Base-by-base conservation (phyloP, 148 eudicot species). In the Vaccinium myrtillus region DNA sequence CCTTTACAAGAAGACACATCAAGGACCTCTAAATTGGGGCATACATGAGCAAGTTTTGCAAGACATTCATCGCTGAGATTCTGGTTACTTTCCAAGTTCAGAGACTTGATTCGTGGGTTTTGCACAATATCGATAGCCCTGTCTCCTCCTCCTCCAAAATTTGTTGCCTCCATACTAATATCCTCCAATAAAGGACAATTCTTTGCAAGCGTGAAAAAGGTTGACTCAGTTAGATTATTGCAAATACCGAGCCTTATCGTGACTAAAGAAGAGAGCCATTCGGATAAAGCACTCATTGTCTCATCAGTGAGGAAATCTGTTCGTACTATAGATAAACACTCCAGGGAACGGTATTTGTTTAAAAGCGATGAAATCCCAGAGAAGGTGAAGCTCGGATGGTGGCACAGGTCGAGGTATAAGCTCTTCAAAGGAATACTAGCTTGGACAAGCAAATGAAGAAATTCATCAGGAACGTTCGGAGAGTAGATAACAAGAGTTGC, bases 21-120 rank as follows among this genome's bases (percentile, higher is more conserved):
- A 65, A 94, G 87, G 19, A 82, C n/a, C 82, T 93, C 93, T 49
- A 94, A 74, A 82, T 85, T 88, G 11, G 94, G 95, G 87, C 98
- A 92, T 56, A 86, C 84, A 5, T 77, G 16, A 39, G 92, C 90
- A 87, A 94, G 80, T 30, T 78, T 85, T 58, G 85, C 88, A 19
- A 92, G 90, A 83, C 89, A 90, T 63, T 89, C 89, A 43, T 90
- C 89, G 81, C 82, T 89, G 82, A 94, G 69, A 48, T 84, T 58
- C 75, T 82, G 69, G 85, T 90, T 91, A 0, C 74, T 73, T 43
- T 88, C 32, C 88, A 94, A 83, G 79, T 75, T 75, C 81, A 94
- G 77, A 36, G 88, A 79, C 86, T 84, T 89, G 61, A 92, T 86
- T 3, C 80, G 65, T 5, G 84, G 77, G 73, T 90, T 87, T 78